Evolutionary conservation across 75 land plant species (phyloP).

Genomic region (Chamaecyparis obtusa): DNA sequence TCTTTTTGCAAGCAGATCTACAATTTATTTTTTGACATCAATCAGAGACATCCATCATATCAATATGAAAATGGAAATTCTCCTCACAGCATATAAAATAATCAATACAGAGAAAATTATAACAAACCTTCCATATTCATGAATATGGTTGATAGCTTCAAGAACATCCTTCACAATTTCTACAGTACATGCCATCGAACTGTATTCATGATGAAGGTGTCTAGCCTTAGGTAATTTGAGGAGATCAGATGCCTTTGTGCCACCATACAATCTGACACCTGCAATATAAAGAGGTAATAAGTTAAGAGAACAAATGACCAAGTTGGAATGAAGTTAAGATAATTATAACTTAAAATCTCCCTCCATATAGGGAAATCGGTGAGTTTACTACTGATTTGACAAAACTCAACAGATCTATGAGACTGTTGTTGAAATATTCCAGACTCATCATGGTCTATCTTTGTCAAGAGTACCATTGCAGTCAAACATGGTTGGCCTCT

Average conservation of each 20-base stretch:
- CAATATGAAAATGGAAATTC: background rate
- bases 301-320: background rate
- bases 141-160: slow-evolving; percentile 45
- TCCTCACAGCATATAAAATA: background rate
- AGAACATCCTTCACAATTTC: slow-evolving; percentile 49
- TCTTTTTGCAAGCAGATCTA: background rate
- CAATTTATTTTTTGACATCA: background rate
- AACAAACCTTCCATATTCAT: slow-evolving; percentile 42
- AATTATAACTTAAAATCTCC: background rate
- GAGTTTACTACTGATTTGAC: background rate
- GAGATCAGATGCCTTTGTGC: slow-evolving; percentile 23
- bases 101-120: background rate
- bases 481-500: too few relatives aligned
- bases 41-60: background rate
- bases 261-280: slow-evolving; percentile 51
- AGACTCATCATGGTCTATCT: too few relatives aligned
- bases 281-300: slow-evolving; percentile 13
- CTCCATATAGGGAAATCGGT: background rate
- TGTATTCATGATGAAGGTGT: slow-evolving; percentile 41
- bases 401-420: background rate
- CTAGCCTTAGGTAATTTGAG: slow-evolving; percentile 38
- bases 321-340: slow-evolving; percentile 6
- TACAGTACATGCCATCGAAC: slow-evolving; percentile 45
- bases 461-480: too few relatives aligned
- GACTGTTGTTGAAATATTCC: background rate